Evolutionary conservation across 306 rosid species (phyloP), one percentile per base, ranked within the genome.

Genomic region (Quercus rubra): DNA sequence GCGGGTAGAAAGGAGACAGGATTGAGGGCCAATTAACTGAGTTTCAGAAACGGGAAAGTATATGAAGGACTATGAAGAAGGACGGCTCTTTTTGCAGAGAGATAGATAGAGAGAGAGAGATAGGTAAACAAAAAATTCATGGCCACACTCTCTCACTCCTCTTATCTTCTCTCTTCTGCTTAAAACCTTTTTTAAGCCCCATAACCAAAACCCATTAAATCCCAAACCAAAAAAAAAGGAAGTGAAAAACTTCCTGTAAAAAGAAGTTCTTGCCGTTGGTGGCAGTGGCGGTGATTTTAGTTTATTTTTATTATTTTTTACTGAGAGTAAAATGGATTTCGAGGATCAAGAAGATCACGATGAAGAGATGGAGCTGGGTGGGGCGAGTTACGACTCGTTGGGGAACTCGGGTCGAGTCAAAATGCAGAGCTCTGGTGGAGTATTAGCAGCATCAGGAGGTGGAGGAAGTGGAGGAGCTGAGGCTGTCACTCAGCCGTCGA

Each of bases 311-410:
- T n/a, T 41, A 5, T 70, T n/a, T 67, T 6, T 35, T 70, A 3
- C 20, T 10, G 31, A 5, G 28, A 41, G 55, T 25, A 14, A 5
- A 13, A 88, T 88, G 99, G 99, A 94, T 74, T 94, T 92, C 43
- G 94, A 94, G 69, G 97, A 94, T 79, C 97, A 89, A 63, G 90
- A 86, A 62, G 95, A 90, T 55, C 91, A 94, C 49, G 97, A 92
- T 10, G 96, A 89, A 56, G 97, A 92, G 86, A 62, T 89, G 80
- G 96, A 92, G 75, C 61, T 90, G 79, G 88, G 67, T 6, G 78
- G 74, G 5, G 83, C 91, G 55, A 83, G 90, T 71, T 94, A 85
- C 80, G 95, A 92, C 87, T 80, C 97, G 5, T 55, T 90, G 1
- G 87, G 83, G 0, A 84, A 90, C 90, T 77, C 84, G 2, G 73